Conservation (phyloP, 2,329 filamentous ascomycete species). For the Diaporthe nobilis region DNA sequence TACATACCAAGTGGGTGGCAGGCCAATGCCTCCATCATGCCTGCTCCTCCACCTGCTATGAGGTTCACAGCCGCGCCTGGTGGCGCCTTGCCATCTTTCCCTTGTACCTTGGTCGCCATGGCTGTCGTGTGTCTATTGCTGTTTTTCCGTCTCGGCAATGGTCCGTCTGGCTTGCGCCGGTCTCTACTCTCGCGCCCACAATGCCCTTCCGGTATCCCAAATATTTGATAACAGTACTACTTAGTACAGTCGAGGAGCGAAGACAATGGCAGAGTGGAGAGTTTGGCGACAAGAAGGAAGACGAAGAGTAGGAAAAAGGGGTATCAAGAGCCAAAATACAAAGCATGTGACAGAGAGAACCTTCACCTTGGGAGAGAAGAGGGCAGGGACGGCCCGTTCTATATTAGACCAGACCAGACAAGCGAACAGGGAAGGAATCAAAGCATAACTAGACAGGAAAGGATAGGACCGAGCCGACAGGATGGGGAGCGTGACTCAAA, state of each 20-base stretch:
- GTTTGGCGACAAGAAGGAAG: neutral
- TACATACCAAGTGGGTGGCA: conserved; percentile 91
- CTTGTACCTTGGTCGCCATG: conserved; percentile 60
- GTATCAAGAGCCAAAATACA: conserved; percentile 29
- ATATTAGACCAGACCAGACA: conserved; percentile 21
- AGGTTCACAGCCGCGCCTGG: conserved; percentile 91
- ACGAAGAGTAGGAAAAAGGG: conserved; percentile 29
- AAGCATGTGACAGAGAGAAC: conserved; percentile 32
- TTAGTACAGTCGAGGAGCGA: neutral
- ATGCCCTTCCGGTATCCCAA: neutral
- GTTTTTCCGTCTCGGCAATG: neutral
- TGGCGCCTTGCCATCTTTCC: conserved; percentile 76
- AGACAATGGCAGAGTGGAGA: neutral
- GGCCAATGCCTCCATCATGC: conserved; percentile 98
- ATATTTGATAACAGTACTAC: neutral
- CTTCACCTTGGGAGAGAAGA: conserved; percentile 5
- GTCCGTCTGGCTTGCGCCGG: conserved; percentile 20
- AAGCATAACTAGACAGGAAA: conserved; percentile 27
- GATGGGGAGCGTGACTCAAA: conserved; percentile 28
- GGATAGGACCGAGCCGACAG: conserved; percentile 26
- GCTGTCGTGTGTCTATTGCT: neutral
- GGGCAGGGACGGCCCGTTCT: conserved; percentile 21
- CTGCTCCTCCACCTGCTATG: conserved; percentile 91
- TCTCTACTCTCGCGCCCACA: conserved; percentile 1
- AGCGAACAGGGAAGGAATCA: neutral